Conservation (phyloP, 1,139 yeast species). For the Ashbya aceris region DNA sequence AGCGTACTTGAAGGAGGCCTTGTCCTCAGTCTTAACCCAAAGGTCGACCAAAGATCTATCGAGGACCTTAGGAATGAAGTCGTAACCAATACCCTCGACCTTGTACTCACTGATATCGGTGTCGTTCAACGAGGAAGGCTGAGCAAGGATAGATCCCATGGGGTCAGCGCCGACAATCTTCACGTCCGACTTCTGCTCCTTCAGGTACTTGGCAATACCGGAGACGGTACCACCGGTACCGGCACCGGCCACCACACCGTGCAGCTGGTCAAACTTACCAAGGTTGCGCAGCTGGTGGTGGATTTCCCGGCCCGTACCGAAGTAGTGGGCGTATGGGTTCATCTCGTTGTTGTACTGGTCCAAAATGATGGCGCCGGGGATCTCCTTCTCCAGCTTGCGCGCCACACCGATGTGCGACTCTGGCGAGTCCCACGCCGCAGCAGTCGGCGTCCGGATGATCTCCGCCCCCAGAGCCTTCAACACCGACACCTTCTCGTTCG, state of each 20-base stretch:
- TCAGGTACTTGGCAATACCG: slow-evolving; percentile 74
- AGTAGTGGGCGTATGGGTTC: slow-evolving; percentile 79
- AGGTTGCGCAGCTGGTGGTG: slow-evolving; percentile 50
- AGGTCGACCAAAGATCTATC: slow-evolving; percentile 57
- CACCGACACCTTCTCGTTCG: slow-evolving; percentile 82
- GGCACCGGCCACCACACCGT: slow-evolving; percentile 72
- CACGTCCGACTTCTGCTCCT: slow-evolving; percentile 58
- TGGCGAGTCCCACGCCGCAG: slow-evolving; percentile 90
- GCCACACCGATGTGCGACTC: slow-evolving; percentile 91
- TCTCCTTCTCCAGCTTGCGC: slow-evolving; percentile 67
- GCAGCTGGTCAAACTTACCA: slow-evolving; percentile 52
- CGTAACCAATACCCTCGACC: slow-evolving; percentile 91
- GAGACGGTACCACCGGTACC: slow-evolving; percentile 50
- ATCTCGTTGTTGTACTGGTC: slow-evolving; percentile 76
- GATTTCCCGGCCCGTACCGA: slow-evolving; percentile 79
- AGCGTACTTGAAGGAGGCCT: slow-evolving; percentile 71
- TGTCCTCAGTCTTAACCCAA: slow-evolving; percentile 84
- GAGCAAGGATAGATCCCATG: slow-evolving; percentile 75
- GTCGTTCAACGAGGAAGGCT: slow-evolving; percentile 65
- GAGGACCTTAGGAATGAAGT: slow-evolving; percentile 76
- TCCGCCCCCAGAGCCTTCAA: slow-evolving; percentile 87
- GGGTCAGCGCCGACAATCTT: slow-evolving; percentile 79
- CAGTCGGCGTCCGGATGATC: slow-evolving; percentile 85
- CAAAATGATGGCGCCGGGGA: slow-evolving; percentile 76
- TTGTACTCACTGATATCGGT: slow-evolving; percentile 51